Evolutionary conservation across 1,284 basidiomycete genomes (phyloP).

Genomic region (Trichosporon faecale): DNA sequence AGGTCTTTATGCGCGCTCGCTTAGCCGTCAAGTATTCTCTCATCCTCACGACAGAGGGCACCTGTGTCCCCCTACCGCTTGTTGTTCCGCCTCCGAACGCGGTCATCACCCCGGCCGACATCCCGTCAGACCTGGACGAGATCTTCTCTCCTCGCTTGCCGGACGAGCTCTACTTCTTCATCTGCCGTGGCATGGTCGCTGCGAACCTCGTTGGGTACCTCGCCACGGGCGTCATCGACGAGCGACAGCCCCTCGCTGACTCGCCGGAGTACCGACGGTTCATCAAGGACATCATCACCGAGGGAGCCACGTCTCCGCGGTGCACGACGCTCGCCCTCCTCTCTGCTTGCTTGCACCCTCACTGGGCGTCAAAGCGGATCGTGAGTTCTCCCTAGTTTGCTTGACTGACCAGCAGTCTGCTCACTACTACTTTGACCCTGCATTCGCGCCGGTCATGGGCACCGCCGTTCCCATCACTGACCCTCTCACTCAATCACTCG

Average conservation of each 20-base stretch:
- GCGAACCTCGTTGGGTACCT: conserved; percentile 88
- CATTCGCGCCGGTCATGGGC: conserved; percentile 31
- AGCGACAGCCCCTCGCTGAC: conserved; percentile 88
- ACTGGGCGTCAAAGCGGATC: conserved; percentile 74
- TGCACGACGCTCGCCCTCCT: conserved; percentile 85
- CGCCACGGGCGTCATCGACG: conserved; percentile 73
- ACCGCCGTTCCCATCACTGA: conserved; percentile 66
- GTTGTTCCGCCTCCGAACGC: conserved; percentile 58
- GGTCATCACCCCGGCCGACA: conserved; percentile 69
- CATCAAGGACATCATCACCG: conserved; percentile 91
- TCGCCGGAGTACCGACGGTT: conserved; percentile 91
- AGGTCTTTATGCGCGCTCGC: conserved; percentile 84
- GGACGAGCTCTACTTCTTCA: conserved; percentile 94
- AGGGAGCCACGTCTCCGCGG: conserved; percentile 83
- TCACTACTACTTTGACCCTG: conserved; percentile 55
- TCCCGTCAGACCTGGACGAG: conserved; percentile 87
- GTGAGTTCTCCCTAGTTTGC: conserved; percentile 28
- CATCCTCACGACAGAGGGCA: conserved; percentile 84
- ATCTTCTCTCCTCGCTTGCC: conserved; percentile 93
- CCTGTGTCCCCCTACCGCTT: conserved; percentile 81
- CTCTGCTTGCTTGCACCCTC: conserved; percentile 65
- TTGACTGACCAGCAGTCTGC: conserved; percentile 40
- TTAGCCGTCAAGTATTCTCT: conserved; percentile 91
- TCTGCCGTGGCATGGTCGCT: conserved; percentile 84
- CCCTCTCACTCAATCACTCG: conserved; percentile 74